Conservation (phyloP, 2,329 filamentous ascomycete species). For the Cladophialophora psammophila region DNA sequence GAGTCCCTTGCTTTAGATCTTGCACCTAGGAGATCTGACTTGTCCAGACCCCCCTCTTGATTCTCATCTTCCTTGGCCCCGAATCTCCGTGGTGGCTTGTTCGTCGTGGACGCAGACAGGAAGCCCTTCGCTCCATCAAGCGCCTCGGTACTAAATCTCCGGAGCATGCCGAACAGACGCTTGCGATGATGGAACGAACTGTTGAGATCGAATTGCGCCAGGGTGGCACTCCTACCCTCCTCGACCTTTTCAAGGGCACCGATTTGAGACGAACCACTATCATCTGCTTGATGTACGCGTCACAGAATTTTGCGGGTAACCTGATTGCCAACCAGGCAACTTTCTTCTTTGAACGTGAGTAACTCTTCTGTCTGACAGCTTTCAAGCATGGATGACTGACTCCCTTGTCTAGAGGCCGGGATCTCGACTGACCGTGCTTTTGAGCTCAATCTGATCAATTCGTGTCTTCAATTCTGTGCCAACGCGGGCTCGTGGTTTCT, state of each 20-base stretch:
- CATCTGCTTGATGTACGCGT: slow-evolving; percentile 45
- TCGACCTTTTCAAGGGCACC: slow-evolving; percentile 47
- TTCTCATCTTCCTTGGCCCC: slow-evolving; percentile 61
- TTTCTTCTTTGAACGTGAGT: slow-evolving; percentile 61
- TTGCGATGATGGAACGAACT: slow-evolving; percentile 48
- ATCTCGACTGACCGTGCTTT: slow-evolving; percentile 64
- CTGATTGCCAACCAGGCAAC: slow-evolving; percentile 69
- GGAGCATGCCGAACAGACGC: slow-evolving; percentile 46
- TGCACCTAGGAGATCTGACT: slow-evolving; percentile 14
- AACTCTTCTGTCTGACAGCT: slow-evolving; percentile 27
- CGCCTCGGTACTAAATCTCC: slow-evolving; percentile 56
- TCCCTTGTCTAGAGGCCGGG: slow-evolving; percentile 62
- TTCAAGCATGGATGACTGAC: slow-evolving; percentile 41
- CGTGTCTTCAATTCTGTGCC: slow-evolving; percentile 66
- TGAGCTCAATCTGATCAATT: slow-evolving; percentile 69
- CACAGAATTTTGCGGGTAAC: slow-evolving; percentile 64
- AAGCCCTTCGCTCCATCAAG: slow-evolving; percentile 56
- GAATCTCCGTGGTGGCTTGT: slow-evolving; percentile 64
- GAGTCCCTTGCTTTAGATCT: slow-evolving; percentile 17
- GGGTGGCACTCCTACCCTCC: slow-evolving; percentile 40
- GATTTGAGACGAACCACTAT: slow-evolving; percentile 46
- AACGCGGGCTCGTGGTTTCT: slow-evolving; percentile 73
- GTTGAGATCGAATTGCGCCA: slow-evolving; percentile 45
- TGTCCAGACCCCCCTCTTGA: slow-evolving; percentile 56
- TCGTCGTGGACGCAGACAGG: slow-evolving; percentile 56